A percentile compares a stretch with the other conserved stretches of the same genome.
phyloP scores from a whole-genome alignment of 306 rosid genomes.

The Quercus cerris region DNA sequence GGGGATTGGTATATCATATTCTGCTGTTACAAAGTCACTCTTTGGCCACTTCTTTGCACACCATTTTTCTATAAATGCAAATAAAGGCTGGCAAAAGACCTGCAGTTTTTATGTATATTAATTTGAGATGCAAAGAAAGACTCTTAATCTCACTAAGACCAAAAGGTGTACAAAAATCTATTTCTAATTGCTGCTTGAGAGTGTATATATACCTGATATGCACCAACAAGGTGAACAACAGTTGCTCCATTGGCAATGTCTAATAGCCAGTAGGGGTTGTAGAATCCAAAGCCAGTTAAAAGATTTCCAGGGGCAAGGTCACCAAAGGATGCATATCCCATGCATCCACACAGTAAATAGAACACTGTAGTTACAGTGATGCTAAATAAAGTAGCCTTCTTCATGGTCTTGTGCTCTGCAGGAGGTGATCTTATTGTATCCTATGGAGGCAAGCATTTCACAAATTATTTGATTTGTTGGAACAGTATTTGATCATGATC shows the following conservation, averaged over 20 bases:
- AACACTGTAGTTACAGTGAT: slow-evolving; percentile 48
- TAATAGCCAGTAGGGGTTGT: slow-evolving; percentile 75
- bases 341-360: slow-evolving; percentile 66
- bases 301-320: slow-evolving; percentile 67
- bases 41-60: slow-evolving; percentile 48
- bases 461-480: background rate
- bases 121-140: background rate
- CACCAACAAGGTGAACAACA: slow-evolving; percentile 71
- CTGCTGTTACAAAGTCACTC: slow-evolving; percentile 41
- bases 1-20: slow-evolving; percentile 55
- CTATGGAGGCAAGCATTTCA: slow-evolving; percentile 22
- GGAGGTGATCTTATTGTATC: slow-evolving; percentile 74
- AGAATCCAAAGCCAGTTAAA: slow-evolving; percentile 78
- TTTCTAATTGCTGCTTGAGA: background rate
- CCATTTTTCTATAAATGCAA: slow-evolving; percentile 76
- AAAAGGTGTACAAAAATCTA: background rate
- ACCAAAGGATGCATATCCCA: slow-evolving; percentile 82
- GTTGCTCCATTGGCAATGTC: slow-evolving; percentile 71
- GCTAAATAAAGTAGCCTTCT: slow-evolving; percentile 56
- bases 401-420: slow-evolving; percentile 69
- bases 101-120: slow-evolving; percentile 13
- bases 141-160: too few relatives aligned
- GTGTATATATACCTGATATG: slow-evolving; percentile 53
- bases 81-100: slow-evolving; percentile 67
- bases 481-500: background rate